Conservation (phyloP, 179 eudicot genomes). For the Gypsophila paniculata region DNA sequence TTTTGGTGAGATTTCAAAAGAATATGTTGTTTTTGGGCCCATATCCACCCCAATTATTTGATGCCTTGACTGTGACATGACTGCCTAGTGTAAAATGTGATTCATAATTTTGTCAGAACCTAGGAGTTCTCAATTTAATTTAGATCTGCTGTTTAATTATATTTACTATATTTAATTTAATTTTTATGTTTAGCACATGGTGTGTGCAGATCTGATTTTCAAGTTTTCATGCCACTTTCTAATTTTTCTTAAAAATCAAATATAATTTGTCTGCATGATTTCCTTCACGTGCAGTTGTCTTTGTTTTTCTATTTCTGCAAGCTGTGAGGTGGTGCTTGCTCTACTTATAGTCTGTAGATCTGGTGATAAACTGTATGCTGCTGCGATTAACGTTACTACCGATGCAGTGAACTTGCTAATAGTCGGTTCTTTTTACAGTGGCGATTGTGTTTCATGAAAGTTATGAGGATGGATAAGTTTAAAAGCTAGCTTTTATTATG, state of each 20-base stretch:
- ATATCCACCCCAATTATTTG: constrained; percentile 17
- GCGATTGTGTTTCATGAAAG: not conserved
- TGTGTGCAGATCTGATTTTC: constrained; percentile 23
- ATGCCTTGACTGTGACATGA: constrained; percentile 12
- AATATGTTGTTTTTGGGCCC: constrained; percentile 15
- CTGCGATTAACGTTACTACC: not conserved
- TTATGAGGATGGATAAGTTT: not conserved
- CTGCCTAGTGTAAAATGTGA: constrained; percentile 4
- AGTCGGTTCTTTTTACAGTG: not conserved
- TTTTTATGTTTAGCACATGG: constrained; percentile 30
- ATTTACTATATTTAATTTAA: not conserved
- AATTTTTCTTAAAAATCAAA: constrained; percentile 7
- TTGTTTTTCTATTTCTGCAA: constrained; percentile 22
- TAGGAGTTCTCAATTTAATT: constrained; percentile 17
- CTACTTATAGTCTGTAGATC: constrained; percentile 21
- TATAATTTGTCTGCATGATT: constrained; percentile 5
- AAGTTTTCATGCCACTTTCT: constrained; percentile 21
- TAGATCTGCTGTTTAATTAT: constrained; percentile 24
- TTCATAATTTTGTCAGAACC: constrained; percentile 27
- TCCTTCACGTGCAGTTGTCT: constrained; percentile 17
- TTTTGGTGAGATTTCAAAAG: constrained; percentile 13
- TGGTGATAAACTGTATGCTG: not conserved
- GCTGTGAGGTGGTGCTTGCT: constrained; percentile 22
- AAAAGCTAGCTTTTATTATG: not conserved
- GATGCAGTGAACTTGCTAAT: not conserved